Evolutionary conservation across 2,329 filamentous ascomycete species (phyloP), one percentile per base, ranked within the genome.

Genomic region (Botrytis paeoniae): DNA sequence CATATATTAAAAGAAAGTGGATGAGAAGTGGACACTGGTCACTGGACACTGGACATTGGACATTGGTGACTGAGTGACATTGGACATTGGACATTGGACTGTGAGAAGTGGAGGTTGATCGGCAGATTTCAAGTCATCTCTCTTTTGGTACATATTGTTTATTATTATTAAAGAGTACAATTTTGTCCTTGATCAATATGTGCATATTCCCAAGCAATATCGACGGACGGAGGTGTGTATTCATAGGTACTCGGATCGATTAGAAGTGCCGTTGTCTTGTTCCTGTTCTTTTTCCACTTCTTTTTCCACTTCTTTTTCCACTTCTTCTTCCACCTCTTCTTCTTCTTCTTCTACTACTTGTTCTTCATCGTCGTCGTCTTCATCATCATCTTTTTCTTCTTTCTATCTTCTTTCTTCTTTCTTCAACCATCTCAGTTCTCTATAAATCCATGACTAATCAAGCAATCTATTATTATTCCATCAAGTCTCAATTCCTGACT

Each of bases 71-170:
- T 48, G 45, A 51, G 48, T 6, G 48, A 25, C 22, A 51, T 14
- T 25, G 45, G 45, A 51, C 48, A 51, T n/a, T 51, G 48, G 48
- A 51, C 54, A 54, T 18, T 29, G 51, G n/a, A 57, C 51, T 29
- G 51, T 32, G 35, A 41, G 65, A 57, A 57, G 65, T 57, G 65
- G 65, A 68, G 65, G 65, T 57, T 57, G 65, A 68, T 68, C 65
- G 48, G 48, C 64, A 41, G 45, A 68, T 37, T 57, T 41, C 25
- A 57, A 68, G 25, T 48, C 48, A 68, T 39, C 61, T 41, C 37
- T 63, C 61, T 18, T 39, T 62, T 39, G 35, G 35, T 29, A 29
- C 61, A 41, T 12, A n/a, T 43, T 41, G 51, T 54, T 54, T 54
- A 29, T 54, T 18, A 29, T 54, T 18, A 29, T 51, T 29, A 16